Evolutionary conservation across 2,329 filamentous ascomycete species (phyloP).

Genomic region (Aspergillus pseudoterreus): DNA sequence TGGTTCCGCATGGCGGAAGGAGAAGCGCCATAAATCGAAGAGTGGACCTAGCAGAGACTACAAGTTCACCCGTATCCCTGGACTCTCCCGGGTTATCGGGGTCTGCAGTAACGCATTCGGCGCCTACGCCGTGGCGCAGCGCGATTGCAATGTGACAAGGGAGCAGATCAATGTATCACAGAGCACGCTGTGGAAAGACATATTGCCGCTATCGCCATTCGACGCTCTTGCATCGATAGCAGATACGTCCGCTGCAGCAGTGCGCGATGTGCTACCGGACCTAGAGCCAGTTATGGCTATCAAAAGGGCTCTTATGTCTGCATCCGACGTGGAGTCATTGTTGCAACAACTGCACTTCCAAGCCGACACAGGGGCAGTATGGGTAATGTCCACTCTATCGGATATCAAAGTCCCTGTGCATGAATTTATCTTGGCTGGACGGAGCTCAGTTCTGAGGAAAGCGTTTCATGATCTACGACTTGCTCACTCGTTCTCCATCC

Average conservation of each 20-base stretch:
- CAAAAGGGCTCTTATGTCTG: constrained; percentile 40
- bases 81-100: constrained; percentile 76
- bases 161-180: constrained; percentile 64
- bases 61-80: constrained; percentile 89
- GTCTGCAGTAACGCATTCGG: constrained; percentile 88
- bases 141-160: constrained; percentile 76
- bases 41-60: constrained; percentile 77
- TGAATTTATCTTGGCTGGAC: constrained; percentile 70
- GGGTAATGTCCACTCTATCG: constrained; percentile 56
- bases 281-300: constrained; percentile 26
- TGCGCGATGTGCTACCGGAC: constrained; percentile 27
- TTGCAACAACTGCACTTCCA: constrained; percentile 26
- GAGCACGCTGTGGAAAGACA: constrained; percentile 69
- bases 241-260: constrained; percentile 33
- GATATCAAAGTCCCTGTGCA: constrained; percentile 75
- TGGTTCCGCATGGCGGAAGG: constrained; percentile 87
- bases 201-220: constrained; percentile 68
- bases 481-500: constrained; percentile 52
- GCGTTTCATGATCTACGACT: constrained; percentile 58
- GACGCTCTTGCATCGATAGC: constrained; percentile 50
- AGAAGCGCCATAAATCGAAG: constrained; percentile 78
- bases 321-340: constrained; percentile 44
- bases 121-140: constrained; percentile 81
- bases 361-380: constrained; percentile 31
- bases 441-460: constrained; percentile 66